A percentile compares a stretch with the other conserved stretches of the same genome.
phyloP scores from a whole-genome alignment of 768 basidiomycete species.

The Tricholoma flavovirens region DNA sequence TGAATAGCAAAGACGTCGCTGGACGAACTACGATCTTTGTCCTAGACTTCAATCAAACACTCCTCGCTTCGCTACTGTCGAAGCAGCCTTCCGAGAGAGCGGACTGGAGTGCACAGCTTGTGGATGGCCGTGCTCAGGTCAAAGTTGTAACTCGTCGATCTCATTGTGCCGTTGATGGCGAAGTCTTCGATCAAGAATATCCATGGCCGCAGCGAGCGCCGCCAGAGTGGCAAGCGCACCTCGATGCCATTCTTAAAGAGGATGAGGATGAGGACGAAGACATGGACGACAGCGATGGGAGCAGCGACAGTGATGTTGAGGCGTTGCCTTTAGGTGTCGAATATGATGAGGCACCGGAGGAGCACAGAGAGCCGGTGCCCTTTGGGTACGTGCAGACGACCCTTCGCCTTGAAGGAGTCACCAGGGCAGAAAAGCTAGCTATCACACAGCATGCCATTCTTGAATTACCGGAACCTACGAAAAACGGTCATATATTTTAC shows the following conservation, averaged over 20 bases:
- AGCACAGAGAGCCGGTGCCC: slow-evolving; percentile 4
- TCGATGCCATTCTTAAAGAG: background rate
- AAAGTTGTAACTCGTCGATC: no score
- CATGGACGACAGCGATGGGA: background rate
- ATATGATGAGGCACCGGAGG: slow-evolving; percentile 7
- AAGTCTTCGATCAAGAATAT: slow-evolving; percentile 2
- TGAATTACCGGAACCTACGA: background rate
- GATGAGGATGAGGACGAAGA: background rate
- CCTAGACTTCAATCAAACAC: slow-evolving; percentile 4
- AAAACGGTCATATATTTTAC: slow-evolving; percentile 6
- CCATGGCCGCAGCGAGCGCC: background rate
- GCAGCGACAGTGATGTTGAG: background rate
- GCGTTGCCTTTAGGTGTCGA: background rate
- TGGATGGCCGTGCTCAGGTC: no score
- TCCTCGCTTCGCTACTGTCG: background rate
- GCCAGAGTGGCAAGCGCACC: slow-evolving; percentile 4
- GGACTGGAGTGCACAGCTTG: no score
- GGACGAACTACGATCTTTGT: background rate
- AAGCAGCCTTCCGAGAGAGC: background rate
- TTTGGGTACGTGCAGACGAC: slow-evolving; percentile 5
- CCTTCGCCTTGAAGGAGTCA: slow-evolving; percentile 3
- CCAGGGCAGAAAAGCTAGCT: background rate
- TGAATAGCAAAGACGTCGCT: background rate
- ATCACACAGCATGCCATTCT: slow-evolving; percentile 2
- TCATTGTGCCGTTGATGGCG: background rate